Percentiles rank a stretch among this genome's conserved stretches.
These are phyloP conservation scores for Phellopilus nigrolimitatus DNA, from an alignment of 1,284 basidiomycete species.

Conservation along the genomic window DNA sequence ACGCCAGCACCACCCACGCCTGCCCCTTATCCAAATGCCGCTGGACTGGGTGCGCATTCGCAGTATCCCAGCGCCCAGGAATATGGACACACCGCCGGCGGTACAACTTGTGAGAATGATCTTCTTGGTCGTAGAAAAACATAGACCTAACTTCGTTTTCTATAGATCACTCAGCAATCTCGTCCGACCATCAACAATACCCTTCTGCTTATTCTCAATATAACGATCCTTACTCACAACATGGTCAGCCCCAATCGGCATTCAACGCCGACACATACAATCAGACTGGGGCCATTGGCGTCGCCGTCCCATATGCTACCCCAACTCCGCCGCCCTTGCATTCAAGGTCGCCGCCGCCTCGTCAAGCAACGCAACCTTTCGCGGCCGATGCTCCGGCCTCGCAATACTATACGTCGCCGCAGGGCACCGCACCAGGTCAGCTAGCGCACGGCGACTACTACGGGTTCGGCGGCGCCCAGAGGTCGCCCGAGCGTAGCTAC, in stretches of 20 bases:
- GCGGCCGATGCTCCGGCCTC: no score
- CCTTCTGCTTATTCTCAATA: slow-evolving; percentile 43
- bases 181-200: slow-evolving; percentile 41
- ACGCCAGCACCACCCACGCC: slow-evolving; percentile 21
- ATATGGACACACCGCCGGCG: slow-evolving; percentile 52
- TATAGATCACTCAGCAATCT: not conserved
- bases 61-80: slow-evolving; percentile 35
- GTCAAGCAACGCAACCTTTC: slow-evolving; percentile 25
- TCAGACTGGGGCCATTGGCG: slow-evolving; percentile 26
- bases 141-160: slow-evolving; percentile 5
- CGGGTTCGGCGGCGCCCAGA: slow-evolving; percentile 19
- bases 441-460: not conserved
- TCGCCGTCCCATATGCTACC: slow-evolving; percentile 19
- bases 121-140: not conserved
- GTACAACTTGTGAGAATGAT: slow-evolving; percentile 49
- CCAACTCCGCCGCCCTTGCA: slow-evolving; percentile 23
- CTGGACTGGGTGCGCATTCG: slow-evolving; percentile 26
- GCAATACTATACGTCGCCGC: not conserved
- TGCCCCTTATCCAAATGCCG: slow-evolving; percentile 25
- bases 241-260: slow-evolving; percentile 24
- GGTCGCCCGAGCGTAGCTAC: slow-evolving; percentile 44
- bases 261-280: slow-evolving; percentile 39
- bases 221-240: slow-evolving; percentile 33
- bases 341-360: slow-evolving; percentile 28
- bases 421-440: not conserved